Base-by-base conservation (phyloP, 441 rosid species). In the Gossypium davidsonii region DNA sequence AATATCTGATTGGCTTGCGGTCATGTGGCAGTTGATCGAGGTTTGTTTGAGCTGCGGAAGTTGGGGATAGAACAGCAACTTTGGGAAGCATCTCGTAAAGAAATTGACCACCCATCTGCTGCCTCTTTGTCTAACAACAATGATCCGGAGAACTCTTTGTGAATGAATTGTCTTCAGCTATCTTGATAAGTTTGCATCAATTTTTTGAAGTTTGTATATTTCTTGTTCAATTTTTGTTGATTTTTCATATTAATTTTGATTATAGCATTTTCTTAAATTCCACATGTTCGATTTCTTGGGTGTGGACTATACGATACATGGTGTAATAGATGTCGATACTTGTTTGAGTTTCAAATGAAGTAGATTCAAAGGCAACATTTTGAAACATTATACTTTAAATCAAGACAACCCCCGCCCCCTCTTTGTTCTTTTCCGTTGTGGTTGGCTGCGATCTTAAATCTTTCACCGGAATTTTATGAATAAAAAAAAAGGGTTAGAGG, bases 41-140 rank as follows among this genome's bases (percentile, higher is more conserved):
- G 97, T 9, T 75, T 92, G 73, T 42, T 85, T 77, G 98, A 93
- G 85, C 86, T 96, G 80, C 82, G 90, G 83, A 93, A 93, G 81
- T 83, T 96, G 75, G 92, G 97, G 73, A 88, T 96, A 71, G 98
- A 96, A 79, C 96, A 88, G 63, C 97, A 90, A 73, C 83, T 96
- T 0, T 96, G 99, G 98, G 97, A 91, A 90, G 97, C 98, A 57
- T 91, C 96, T 76, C 85, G 98, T 67, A 86, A 76, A 79, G 97
- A 91, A 75, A 87, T 83, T 34, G 92, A 87, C 63, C 88, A 83
- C 42, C 81, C 80, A 15, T 61, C 71, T 21, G 74, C 79, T 12
- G 79, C 79, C 3, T 60, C 76, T 0, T 57, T 18, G 53, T 70
- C 79, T 49, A 71, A 79, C 79, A 85, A 82, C 70, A 83, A 83